phyloP scores from a whole-genome alignment of 495 filamentous ascomycete species.

The Penicillium atrosanguineum region DNA sequence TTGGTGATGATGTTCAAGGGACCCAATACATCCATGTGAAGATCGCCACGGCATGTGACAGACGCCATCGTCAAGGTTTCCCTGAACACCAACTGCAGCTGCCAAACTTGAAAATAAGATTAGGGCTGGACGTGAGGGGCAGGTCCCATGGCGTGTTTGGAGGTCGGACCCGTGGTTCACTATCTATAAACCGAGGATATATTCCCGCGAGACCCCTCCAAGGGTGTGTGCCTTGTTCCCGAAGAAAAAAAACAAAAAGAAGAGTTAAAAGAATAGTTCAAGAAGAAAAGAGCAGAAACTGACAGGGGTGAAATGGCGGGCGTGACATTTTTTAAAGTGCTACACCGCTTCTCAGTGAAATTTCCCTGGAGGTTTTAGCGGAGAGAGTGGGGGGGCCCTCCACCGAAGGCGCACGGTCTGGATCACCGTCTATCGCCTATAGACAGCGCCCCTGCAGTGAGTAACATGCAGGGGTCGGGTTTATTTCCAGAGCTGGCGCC shows the following conservation, averaged over 20 bases:
- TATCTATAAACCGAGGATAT: neutral
- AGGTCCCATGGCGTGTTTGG: neutral
- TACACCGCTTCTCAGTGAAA: conserved; percentile 7
- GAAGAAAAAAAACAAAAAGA: neutral
- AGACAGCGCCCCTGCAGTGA: conserved; percentile 3
- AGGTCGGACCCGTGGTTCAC: neutral
- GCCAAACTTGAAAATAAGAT: neutral
- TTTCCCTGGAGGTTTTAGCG: neutral
- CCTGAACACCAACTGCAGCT: neutral
- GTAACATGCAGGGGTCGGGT: conserved; percentile 5
- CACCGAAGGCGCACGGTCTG: conserved; percentile 6
- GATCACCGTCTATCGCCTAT: neutral
- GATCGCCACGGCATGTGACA: conserved; percentile 32
- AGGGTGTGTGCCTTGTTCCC: neutral
- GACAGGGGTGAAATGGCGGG: neutral
- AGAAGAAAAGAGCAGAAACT: neutral
- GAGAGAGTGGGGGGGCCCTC: conserved; percentile 7
- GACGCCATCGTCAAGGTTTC: conserved; percentile 18
- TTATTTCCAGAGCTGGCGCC: conserved; percentile 1
- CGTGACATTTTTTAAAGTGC: neutral
- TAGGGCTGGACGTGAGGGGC: neutral
- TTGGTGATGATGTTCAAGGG: conserved; percentile 13
- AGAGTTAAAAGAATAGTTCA: neutral
- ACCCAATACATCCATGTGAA: conserved; percentile 12
- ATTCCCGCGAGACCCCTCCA: neutral